These are phyloP conservation scores for Irineochytrium annulatum DNA, from an alignment of 192 early-diverging fungal genomes.

Conservation along the genomic window DNA sequence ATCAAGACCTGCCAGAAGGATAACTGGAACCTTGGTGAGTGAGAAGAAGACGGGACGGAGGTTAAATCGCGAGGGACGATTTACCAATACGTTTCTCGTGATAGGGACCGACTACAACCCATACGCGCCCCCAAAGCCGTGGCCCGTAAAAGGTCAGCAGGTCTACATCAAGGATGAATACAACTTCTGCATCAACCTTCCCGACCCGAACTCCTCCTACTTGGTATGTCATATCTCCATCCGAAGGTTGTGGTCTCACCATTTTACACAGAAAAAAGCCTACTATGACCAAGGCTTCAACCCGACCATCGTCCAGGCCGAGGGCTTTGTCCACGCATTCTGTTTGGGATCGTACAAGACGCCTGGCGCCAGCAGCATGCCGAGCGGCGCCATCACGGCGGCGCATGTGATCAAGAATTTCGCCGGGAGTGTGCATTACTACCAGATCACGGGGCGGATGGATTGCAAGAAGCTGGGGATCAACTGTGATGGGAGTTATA, in stretches of 20 bases:
- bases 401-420: slow-evolving; percentile 22
- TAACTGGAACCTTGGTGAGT: slow-evolving; percentile 19
- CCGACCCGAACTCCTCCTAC: slow-evolving; percentile 19
- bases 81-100: no score
- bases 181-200: slow-evolving; percentile 41
- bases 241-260: background rate
- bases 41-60: no score
- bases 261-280: slow-evolving; percentile 2
- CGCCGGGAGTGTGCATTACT: slow-evolving; percentile 9
- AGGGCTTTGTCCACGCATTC: slow-evolving; percentile 28
- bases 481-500: slow-evolving; percentile 12
- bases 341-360: slow-evolving; percentile 28
- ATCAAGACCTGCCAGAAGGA: slow-evolving; percentile 1
- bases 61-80: no score
- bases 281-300: slow-evolving; percentile 13
- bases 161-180: slow-evolving; percentile 32
- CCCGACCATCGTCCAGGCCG: slow-evolving; percentile 31
- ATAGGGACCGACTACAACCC: no score
- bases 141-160: slow-evolving; percentile 22
- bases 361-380: slow-evolving; percentile 17
- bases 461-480: slow-evolving; percentile 23
- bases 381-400: slow-evolving; percentile 16
- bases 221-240: slow-evolving; percentile 16
- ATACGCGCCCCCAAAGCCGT: slow-evolving; percentile 10
- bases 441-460: slow-evolving; percentile 19